These are phyloP conservation scores for Myriosclerotinia scirpicola DNA, from an alignment of 2,329 filamentous ascomycete genomes.

Conservation along the genomic window DNA sequence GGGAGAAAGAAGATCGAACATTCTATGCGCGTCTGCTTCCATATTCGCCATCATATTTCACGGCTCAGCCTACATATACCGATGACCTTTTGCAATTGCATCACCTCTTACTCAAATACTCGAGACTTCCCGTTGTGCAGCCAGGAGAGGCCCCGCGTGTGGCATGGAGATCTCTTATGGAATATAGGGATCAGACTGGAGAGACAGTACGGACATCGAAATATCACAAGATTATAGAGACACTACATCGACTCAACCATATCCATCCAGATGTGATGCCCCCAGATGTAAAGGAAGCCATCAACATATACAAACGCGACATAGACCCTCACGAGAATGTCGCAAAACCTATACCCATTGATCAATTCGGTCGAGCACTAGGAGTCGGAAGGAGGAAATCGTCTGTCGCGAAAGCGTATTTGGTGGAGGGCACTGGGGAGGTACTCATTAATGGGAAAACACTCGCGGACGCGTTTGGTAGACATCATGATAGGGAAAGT, in stretches of 20 bases:
- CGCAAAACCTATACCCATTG: conserved; percentile 64
- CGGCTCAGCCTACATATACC: conserved; percentile 78
- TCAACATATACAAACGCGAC: conserved; percentile 71
- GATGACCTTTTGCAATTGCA: conserved; percentile 78
- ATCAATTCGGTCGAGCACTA: conserved; percentile 74
- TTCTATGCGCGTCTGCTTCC: conserved; percentile 73
- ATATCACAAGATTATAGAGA: conserved; percentile 72
- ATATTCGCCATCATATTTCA: conserved; percentile 91
- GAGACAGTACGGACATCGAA: conserved; percentile 74
- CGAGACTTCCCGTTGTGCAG: conserved; percentile 67
- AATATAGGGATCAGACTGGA: conserved; percentile 70
- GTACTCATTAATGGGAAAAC: conserved; percentile 86
- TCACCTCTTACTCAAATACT: conserved; percentile 68
- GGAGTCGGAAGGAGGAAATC: conserved; percentile 86
- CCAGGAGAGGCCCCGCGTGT: conserved; percentile 67
- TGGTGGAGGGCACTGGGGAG: conserved; percentile 92
- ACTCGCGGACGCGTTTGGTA: conserved; percentile 77
- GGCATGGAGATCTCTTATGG: conserved; percentile 76
- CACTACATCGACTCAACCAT: conserved; percentile 77
- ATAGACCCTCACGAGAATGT: conserved; percentile 69
- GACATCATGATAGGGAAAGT: conserved; percentile 91
- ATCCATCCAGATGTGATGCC: conserved; percentile 81
- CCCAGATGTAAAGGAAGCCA: conserved; percentile 60
- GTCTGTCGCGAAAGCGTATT: conserved; percentile 77
- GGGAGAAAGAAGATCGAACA: conserved; percentile 33